Base-by-base conservation (phyloP, 192 early-diverging fungal genomes). In the Coemansia sp. region DNA sequence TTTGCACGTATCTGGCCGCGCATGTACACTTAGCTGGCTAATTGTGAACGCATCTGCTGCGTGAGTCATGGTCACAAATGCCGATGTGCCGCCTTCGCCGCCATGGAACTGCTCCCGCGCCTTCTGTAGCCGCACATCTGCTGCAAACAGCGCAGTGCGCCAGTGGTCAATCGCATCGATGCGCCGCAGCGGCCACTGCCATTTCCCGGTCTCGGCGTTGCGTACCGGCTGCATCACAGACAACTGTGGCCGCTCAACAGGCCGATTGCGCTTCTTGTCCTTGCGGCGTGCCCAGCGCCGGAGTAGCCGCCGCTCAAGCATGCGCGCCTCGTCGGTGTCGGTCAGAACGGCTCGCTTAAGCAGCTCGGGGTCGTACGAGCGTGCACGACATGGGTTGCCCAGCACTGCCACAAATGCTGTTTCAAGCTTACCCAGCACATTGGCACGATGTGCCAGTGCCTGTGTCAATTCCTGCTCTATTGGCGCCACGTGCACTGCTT, bases 31-130 rank as follows among this genome's bases (percentile, higher is more conserved):
- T 1, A 85, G 83, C 72, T 91, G 90, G 25, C 86, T 75, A 24
- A 87, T 73, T 11, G 88, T 66, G 68, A 85, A 82, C 69, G 90
- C 90, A 58, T 88, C 86, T 12, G 76, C 76, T 5, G 89, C 76
- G 14, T 82, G 75, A 58, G 84, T 79, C 78, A 89, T 89, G 4
- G 89, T 92, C 14, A 92, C 89, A 62, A 92, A 92, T 2, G 86
- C 90, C 35, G 87, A 83, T 4, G 82, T 82, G 7, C 87, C 58
- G 1, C 52, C 58, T 5, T 62, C 58, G 6, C 41, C 39, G 4
- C 15, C 21, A 25, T 38, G 51, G 22, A 69, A 69, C 29, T 15
- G 15, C 11, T 65, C 58, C 22, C 71, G 75, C 62, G 86, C 75
- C 72, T 73, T 21, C 53, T 68, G 58, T 32, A 81, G 51, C 25